phyloP scores from a whole-genome alignment of 2,329 filamentous ascomycete genomes.

The Colletotrichum horii region DNA sequence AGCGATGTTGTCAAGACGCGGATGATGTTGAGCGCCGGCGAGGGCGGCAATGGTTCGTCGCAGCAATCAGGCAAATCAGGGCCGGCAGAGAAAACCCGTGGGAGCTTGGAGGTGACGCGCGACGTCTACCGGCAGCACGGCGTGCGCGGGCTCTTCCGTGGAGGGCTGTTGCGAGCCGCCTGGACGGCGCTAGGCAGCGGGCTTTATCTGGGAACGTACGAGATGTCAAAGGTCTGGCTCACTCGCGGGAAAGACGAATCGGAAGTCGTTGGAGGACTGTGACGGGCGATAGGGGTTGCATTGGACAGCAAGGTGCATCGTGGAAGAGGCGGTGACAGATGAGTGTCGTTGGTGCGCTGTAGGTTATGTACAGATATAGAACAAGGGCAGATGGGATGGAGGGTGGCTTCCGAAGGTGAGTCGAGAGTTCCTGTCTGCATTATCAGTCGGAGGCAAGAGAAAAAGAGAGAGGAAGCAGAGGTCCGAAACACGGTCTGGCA shows the following conservation, averaged over 20 bases:
- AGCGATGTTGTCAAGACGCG: conserved; percentile 89
- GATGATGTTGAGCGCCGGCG: conserved; percentile 76
- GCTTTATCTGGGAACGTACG: conserved; percentile 86
- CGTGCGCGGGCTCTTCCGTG: conserved; percentile 76
- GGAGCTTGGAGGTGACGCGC: conserved; percentile 64
- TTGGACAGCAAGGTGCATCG: neutral
- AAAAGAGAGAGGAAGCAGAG: neutral
- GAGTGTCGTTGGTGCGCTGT: neutral
- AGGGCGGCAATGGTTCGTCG: conserved; percentile 23
- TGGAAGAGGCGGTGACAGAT: neutral
- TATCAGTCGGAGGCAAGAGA: neutral
- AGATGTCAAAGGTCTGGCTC: conserved; percentile 74
- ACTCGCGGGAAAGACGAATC: conserved; percentile 44
- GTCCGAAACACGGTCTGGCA: conserved; percentile 3
- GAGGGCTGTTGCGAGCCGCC: conserved; percentile 71
- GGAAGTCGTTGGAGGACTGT: conserved; percentile 40
- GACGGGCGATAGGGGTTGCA: conserved; percentile 4
- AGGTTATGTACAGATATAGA: neutral
- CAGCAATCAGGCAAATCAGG: neutral
- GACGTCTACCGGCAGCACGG: conserved; percentile 73
- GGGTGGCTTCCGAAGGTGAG: neutral
- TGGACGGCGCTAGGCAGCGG: conserved; percentile 88
- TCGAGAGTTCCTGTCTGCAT: neutral
- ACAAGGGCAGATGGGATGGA: neutral
- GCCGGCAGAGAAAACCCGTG: conserved; percentile 23